Percentiles rank a stretch among this genome's conserved stretches.
Conservation (phyloP, 805 yeast species). For the Myxozyma neotropica region DNA sequence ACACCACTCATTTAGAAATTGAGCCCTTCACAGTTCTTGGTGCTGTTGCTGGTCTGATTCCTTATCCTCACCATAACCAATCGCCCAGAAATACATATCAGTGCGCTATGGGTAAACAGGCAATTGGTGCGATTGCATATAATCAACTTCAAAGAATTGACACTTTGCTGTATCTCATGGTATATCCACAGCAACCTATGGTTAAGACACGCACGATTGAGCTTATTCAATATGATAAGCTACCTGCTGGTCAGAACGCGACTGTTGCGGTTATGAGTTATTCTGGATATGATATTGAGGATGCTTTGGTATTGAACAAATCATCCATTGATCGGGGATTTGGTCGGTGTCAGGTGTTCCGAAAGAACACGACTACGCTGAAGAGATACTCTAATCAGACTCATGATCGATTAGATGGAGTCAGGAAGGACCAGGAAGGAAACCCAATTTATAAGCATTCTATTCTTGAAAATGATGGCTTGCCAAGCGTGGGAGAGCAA, state of each 20-base stretch:
- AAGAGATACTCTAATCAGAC: conserved; percentile 94
- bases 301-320: conserved; percentile 93
- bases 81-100: conserved; percentile 99
- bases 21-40: conserved; percentile 94
- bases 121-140: conserved; percentile 98
- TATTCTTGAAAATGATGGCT: conserved; percentile 89
- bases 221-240: conserved; percentile 88
- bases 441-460: conserved; percentile 80
- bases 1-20: conserved; percentile 87
- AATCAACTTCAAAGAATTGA: conserved; percentile 96
- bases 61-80: conserved; percentile 99
- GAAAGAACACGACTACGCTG: conserved; percentile 85
- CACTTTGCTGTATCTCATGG: conserved; percentile 89
- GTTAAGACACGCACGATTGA: conserved; percentile 97
- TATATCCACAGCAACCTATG: conserved; percentile 99
- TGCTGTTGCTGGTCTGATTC: conserved; percentile 97
- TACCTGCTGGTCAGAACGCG: conserved; percentile 99
- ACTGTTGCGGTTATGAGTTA: conserved; percentile 99
- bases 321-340: conserved; percentile 94
- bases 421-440: conserved; percentile 77
- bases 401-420: conserved; percentile 86
- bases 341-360: conserved; percentile 94
- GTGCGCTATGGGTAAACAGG: conserved; percentile 99
- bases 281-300: conserved; percentile 98
- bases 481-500: conserved; percentile 92